phyloP scores from a whole-genome alignment of 306 rosid genomes.

The Amphicarpaea edgeworthii region DNA sequence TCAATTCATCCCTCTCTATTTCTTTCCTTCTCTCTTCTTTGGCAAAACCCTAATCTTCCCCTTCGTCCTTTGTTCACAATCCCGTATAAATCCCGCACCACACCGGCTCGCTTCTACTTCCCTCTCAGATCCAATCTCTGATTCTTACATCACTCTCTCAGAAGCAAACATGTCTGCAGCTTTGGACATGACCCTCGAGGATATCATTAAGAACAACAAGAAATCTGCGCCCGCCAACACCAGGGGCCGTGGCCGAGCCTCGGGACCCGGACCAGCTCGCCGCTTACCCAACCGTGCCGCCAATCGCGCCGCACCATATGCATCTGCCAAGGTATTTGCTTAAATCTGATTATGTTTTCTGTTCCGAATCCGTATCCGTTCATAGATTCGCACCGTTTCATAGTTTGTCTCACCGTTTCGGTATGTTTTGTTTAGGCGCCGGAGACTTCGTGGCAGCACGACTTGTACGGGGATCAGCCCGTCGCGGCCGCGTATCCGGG shows the following conservation, averaged over 20 bases:
- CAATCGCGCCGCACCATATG: constrained; percentile 72
- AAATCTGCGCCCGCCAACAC: constrained; percentile 70
- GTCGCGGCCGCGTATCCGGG: constrained; percentile 40
- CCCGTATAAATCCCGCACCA: not conserved
- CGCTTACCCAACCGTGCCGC: constrained; percentile 72
- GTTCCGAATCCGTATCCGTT: not conserved
- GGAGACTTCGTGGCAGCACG: constrained; percentile 93
- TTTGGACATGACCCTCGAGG: constrained; percentile 86
- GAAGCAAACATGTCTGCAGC: constrained; percentile 64
- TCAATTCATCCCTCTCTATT: not conserved
- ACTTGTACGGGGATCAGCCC: constrained; percentile 70
- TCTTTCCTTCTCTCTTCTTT: not conserved
- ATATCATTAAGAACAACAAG: constrained; percentile 84
- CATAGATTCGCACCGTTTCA: not conserved
- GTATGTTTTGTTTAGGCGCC: constrained; percentile 64
- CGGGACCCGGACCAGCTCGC: constrained; percentile 91
- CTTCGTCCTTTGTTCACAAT: not conserved
- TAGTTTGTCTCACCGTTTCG: not conserved
- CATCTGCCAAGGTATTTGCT: constrained; percentile 58
- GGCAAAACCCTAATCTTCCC: not conserved
- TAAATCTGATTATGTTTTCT: not conserved
- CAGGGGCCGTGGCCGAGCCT: constrained; percentile 61
- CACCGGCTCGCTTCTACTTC: not conserved
- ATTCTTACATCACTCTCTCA: not conserved
- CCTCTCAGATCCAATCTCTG: not conserved